Conservation (phyloP, 768 basidiomycete species). For the Suillus clintonianus region DNA sequence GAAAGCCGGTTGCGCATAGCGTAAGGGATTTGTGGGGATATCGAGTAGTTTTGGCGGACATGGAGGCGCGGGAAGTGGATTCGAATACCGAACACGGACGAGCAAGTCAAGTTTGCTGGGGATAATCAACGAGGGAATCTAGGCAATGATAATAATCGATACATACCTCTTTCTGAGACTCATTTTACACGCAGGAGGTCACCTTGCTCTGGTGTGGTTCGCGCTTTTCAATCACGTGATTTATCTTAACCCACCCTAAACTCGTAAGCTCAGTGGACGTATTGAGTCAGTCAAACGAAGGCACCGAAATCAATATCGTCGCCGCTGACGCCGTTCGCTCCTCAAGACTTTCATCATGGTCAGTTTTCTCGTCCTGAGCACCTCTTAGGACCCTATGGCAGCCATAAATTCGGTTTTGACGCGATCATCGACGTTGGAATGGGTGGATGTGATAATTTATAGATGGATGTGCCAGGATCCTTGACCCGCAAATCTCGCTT, state of each 20-base stretch:
- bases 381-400: not conserved
- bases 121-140: constrained; percentile 13
- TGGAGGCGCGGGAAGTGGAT: constrained; percentile 93
- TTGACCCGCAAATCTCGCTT: not conserved
- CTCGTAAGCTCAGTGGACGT: not conserved
- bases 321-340: constrained; percentile 16
- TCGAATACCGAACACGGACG: constrained; percentile 90
- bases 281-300: constrained; percentile 6
- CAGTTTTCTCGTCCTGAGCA: constrained; percentile 19
- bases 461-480: constrained; percentile 21
- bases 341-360: constrained; percentile 36
- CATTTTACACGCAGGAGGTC: constrained; percentile 32
- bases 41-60: constrained; percentile 95
- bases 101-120: constrained; percentile 84
- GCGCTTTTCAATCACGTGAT: constrained; percentile 23
- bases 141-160: not conserved
- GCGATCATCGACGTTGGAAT: constrained; percentile 8
- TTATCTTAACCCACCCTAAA: constrained; percentile 24
- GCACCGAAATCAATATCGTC: constrained; percentile 25
- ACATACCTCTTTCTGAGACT: constrained; percentile 59
- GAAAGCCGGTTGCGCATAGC: constrained; percentile 87
- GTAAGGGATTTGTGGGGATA: constrained; percentile 85
- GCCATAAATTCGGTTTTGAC: not conserved
- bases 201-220: too few relatives aligned
- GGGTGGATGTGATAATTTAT: constrained; percentile 27